These are phyloP conservation scores for Zymoseptoria pseudotritici DNA, from an alignment of 2,329 filamentous ascomycete genomes.

Conservation along the genomic window DNA sequence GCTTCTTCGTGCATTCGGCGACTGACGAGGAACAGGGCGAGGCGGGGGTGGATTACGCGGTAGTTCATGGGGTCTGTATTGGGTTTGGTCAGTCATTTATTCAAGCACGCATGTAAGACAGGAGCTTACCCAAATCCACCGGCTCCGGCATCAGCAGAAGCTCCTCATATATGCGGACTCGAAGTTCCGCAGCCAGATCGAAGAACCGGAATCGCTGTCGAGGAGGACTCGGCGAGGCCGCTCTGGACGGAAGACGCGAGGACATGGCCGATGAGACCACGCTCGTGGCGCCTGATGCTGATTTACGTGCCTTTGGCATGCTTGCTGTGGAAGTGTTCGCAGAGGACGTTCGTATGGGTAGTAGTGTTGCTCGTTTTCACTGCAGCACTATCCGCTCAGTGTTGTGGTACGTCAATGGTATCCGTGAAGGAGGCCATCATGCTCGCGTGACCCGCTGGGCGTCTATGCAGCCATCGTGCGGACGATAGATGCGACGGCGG, in stretches of 20 bases:
- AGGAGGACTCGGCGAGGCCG: slow-evolving; percentile 16
- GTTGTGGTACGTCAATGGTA: slow-evolving; percentile 1
- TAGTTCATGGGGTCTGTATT: slow-evolving; percentile 53
- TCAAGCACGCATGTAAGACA: background rate
- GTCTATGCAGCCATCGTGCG: slow-evolving; percentile 38
- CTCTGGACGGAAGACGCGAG: slow-evolving; percentile 17
- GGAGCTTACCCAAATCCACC: slow-evolving; percentile 48
- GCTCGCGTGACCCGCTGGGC: slow-evolving; percentile 24
- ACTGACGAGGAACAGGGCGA: slow-evolving; percentile 56
- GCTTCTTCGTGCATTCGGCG: slow-evolving; percentile 57
- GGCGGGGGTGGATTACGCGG: slow-evolving; percentile 49
- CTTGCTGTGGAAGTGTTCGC: slow-evolving; percentile 19
- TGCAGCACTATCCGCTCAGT: background rate
- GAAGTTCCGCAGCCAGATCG: slow-evolving; percentile 60
- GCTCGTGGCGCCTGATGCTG: slow-evolving; percentile 13
- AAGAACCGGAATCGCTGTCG: slow-evolving; percentile 55
- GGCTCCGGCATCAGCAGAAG: slow-evolving; percentile 52
- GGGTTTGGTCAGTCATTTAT: background rate
- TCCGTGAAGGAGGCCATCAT: slow-evolving; percentile 19
- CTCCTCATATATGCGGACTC: slow-evolving; percentile 60
- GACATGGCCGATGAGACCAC: slow-evolving; percentile 19
- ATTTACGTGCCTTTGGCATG: slow-evolving; percentile 15
- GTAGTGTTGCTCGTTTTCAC: background rate
- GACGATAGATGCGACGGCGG: slow-evolving; percentile 13
- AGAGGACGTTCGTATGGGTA: background rate